phyloP scores from a whole-genome alignment of 2,329 filamentous ascomycete species.

The Thermothelomyces thermophilus region DNA sequence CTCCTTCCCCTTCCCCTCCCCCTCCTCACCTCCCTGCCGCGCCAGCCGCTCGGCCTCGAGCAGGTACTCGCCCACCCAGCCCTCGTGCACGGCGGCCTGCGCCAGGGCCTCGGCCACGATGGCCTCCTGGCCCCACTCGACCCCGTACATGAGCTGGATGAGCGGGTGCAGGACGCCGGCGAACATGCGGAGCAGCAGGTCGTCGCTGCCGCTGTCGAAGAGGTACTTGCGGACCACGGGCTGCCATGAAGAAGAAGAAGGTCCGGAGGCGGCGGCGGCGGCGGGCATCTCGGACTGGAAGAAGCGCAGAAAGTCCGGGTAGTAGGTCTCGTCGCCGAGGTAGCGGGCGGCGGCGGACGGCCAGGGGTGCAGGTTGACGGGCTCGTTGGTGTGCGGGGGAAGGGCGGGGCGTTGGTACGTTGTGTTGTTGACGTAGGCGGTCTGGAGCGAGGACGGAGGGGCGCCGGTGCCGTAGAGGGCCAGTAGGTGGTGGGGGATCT shows the following conservation, averaged over 20 bases:
- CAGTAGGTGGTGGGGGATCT: conserved; percentile 68
- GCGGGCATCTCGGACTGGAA: conserved; percentile 66
- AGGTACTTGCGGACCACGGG: conserved; percentile 59
- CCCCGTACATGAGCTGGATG: conserved; percentile 77
- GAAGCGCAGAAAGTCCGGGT: conserved; percentile 68
- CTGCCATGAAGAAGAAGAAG: conserved; percentile 44
- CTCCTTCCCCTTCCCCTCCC: conserved; percentile 19
- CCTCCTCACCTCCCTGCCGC: conserved; percentile 22
- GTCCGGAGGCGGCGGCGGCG: conserved; percentile 38
- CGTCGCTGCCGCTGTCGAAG: conserved; percentile 51
- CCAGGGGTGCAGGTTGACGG: conserved; percentile 43
- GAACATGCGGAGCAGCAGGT: conserved; percentile 63
- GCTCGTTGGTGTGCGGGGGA: conserved; percentile 39
- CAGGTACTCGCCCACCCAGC: conserved; percentile 51
- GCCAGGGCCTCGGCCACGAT: conserved; percentile 76
- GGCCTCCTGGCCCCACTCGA: conserved; percentile 76
- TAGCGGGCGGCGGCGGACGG: conserved; percentile 46
- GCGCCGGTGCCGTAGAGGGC: conserved; percentile 72
- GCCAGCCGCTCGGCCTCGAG: conserved; percentile 44
- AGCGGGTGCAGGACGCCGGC: conserved; percentile 68
- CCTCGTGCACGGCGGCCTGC: conserved; percentile 63
- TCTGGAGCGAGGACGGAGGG: conserved; percentile 49
- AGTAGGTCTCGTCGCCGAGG: conserved; percentile 57
- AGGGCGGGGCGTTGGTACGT: conserved; percentile 56
- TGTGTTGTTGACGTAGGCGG: conserved; percentile 58